Percentiles rank a stretch among this genome's conserved stretches.
These are phyloP conservation scores for Lathyrus tuberosus DNA, from an alignment of 306 rosid genomes.

Conservation along the genomic window DNA sequence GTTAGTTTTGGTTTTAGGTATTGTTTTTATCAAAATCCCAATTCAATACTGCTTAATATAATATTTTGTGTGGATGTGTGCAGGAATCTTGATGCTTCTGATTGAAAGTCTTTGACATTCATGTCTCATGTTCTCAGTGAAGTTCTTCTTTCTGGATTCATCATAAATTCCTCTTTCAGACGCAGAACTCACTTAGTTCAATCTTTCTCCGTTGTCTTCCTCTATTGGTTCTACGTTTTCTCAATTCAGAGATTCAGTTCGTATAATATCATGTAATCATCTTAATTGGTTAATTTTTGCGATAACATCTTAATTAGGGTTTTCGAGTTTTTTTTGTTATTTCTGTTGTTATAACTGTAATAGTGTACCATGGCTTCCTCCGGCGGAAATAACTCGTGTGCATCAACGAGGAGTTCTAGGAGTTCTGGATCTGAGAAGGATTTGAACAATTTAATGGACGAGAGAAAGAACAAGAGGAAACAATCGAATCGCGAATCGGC, in stretches of 20 bases:
- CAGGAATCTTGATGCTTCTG: slow-evolving; percentile 6
- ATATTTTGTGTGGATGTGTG: background rate
- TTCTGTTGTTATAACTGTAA: background rate
- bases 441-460: slow-evolving; percentile 58
- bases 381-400: slow-evolving; percentile 63
- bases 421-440: slow-evolving; percentile 69
- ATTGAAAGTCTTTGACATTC: slow-evolving; percentile 48
- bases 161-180: slow-evolving; percentile 73
- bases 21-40: background rate
- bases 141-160: slow-evolving; percentile 79
- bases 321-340: background rate
- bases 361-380: slow-evolving; percentile 56
- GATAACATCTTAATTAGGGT: slow-evolving; percentile 1
- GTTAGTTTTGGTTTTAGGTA: background rate
- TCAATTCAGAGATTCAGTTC: slow-evolving; percentile 42
- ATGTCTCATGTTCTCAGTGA: slow-evolving; percentile 87
- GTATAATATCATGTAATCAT: slow-evolving; percentile 13
- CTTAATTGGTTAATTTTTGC: background rate
- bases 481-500: slow-evolving; percentile 89
- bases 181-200: slow-evolving; percentile 92
- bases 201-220: slow-evolving; percentile 90
- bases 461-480: slow-evolving; percentile 77
- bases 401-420: slow-evolving; percentile 50
- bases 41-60: background rate
- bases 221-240: slow-evolving; percentile 92